Base-by-base conservation (phyloP, 345 rosid genomes). In the Sonneratia alba region DNA sequence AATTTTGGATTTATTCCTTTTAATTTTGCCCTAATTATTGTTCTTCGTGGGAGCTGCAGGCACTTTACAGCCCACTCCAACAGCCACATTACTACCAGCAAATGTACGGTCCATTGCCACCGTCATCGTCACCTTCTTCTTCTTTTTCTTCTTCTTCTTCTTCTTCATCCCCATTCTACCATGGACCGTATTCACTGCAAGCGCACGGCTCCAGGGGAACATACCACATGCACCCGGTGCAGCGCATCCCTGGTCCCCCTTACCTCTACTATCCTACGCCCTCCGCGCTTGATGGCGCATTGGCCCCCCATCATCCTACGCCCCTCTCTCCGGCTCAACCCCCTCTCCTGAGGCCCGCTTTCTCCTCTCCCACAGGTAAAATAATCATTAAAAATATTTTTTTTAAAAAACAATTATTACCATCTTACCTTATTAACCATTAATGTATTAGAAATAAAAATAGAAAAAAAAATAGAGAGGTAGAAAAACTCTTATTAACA, bases 111-210 rank as follows among this genome's bases (percentile, higher is more conserved):
- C 45, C 86, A 75, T 62, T 88, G 74, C 13, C 78, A 4, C n/a
- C n/a, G n/a, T 12, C 73, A 15, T 74, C 77, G 36, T 16, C 72
- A n/a, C n/a, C n/a, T n/a, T n/a, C n/a, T n/a, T n/a, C n/a, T n/a
- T n/a, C n/a, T n/a, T n/a, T n/a, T n/a, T n/a, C n/a, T n/a, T n/a
- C n/a, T n/a, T n/a, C n/a, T 6, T 79, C 87, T 49, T 70, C 86
- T 2, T 49, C 83, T 2, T 48, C 78, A 36, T 59, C 84, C 69
- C 87, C 92, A 5, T 85, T 82, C 73, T 92, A 85, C 74, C 90
- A 84, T 61, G 89, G 94, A 43, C 13, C 51, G 18, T 90, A 88
- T 67, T 81, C 93, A 15, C 71, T 86, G 80, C 92, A 85, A 79
- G 81, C 89, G 24, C 66, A 66, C 57, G 43, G 88, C 53, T 56